Base-by-base conservation (phyloP, 2,329 filamentous ascomycete species). In the Sclerotinia borealis region DNA sequence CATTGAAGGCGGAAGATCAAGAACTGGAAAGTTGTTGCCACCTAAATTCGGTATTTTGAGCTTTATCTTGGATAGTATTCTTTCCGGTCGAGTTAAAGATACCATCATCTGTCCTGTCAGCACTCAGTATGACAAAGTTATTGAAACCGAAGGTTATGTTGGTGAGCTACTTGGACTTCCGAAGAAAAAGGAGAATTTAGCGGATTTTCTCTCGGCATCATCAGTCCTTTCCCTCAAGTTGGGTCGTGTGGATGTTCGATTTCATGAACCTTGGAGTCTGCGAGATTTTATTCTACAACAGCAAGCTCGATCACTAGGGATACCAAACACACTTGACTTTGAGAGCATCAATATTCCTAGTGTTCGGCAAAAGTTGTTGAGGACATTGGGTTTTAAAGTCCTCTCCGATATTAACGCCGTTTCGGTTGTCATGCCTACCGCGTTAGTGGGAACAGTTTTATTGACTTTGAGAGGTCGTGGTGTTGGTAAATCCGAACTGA, bases 101-200 rank as follows among this genome's bases (percentile, higher is more conserved):
- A 88, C 92, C 37, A 90, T 97, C 48, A 92, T 99, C 59, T 96
- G 93, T 70, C 95, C 95, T 0, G 95, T 99, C 51, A 96, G 91
- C 75, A 97, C 93, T 0, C 95, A 99, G 74, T 99, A 99, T 74
- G 95, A 99, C 80, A 99, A 98, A 74, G 95, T 99, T 63, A 96
- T 99, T 65, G 95, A 99, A 76, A 96, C 96, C 0, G 92, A 96
- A 76, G 95, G 92, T 6, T 99, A 99, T 72, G 93, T 98, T 50
- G 95, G 88, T 39, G 95, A 99, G 75, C 83, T 99, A 2, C 83
- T 99, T 0, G 95, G 95, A 3, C 88, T 96, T 66, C 95, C 95
- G 0, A 99, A 99, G 77, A 91, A 91, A 72, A 96, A 96, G 74
- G 95, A 99, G 74, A 97, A 96, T 66, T 79, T 99, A 43, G 85